Evolutionary conservation across 768 basidiomycete species (phyloP).

Genomic region (Lentinula raphanica): DNA sequence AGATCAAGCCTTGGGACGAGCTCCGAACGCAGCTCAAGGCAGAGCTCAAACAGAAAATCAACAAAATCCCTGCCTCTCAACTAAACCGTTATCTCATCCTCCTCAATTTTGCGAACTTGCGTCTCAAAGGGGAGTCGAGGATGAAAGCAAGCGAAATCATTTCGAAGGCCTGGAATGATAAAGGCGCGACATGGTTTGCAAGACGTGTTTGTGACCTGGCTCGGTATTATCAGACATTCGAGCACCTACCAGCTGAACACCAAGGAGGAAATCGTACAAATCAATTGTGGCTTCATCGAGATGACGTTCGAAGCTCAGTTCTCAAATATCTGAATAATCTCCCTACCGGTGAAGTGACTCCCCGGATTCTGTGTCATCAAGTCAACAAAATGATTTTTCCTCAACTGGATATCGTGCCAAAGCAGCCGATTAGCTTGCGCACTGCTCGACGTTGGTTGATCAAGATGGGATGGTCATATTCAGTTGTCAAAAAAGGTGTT

Average conservation of each 20-base stretch:
- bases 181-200: constrained; percentile 12
- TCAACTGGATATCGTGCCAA: too few species aligned
- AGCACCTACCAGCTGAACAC: constrained; percentile 11
- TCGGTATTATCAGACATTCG: constrained; percentile 15
- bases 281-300: too few species aligned
- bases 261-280: neutral
- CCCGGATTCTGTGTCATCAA: too few species aligned
- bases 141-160: constrained; percentile 15
- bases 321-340: too few species aligned
- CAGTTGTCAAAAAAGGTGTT: too few species aligned
- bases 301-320: neutral
- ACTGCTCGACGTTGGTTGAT: too few species aligned
- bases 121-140: constrained; percentile 7
- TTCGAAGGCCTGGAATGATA: constrained; percentile 17
- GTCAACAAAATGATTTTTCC: too few species aligned
- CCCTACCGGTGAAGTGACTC: too few species aligned
- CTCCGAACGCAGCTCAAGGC: constrained; percentile 11
- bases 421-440: too few species aligned
- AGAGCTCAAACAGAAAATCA: constrained; percentile 12
- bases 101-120: constrained; percentile 14
- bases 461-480: too few species aligned
- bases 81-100: constrained; percentile 7
- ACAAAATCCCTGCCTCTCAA: too few species aligned
- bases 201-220: constrained; percentile 11
- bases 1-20: constrained; percentile 8